Percentiles rank a stretch among this genome's conserved stretches.
Evolutionary conservation across 129 eudicot species (phyloP).

Genomic region (Gnaphalium uliginosum): DNA sequence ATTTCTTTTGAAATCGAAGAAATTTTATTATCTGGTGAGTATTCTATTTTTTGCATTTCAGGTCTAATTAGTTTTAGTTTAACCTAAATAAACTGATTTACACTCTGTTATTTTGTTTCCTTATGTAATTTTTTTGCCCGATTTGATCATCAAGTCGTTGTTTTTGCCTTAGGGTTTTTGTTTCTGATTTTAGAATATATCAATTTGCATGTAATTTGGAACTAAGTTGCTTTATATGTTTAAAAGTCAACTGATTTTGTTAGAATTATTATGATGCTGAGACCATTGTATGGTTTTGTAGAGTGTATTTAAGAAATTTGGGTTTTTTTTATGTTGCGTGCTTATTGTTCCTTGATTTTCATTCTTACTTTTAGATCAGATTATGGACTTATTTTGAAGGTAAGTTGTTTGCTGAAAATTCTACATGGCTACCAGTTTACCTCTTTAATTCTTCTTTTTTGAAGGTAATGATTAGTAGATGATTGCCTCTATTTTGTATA

Average conservation of each 20-base stretch:
- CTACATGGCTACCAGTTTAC: no score
- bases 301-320: conserved; percentile 7
- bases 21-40: conserved; percentile 26
- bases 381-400: background rate
- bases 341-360: conserved; percentile 4
- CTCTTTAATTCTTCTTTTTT: no score
- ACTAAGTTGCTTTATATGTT: conserved; percentile 5
- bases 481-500: background rate
- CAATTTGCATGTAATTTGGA: background rate
- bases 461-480: background rate
- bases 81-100: background rate
- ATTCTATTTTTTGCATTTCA: background rate
- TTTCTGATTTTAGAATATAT: background rate
- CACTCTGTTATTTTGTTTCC: background rate
- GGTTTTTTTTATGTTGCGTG: conserved; percentile 7
- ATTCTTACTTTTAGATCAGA: background rate
- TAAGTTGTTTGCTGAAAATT: background rate
- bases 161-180: background rate
- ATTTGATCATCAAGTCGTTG: conserved; percentile 2
- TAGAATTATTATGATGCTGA: background rate
- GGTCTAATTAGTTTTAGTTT: background rate
- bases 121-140: background rate
- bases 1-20: background rate
- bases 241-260: conserved; percentile 25
- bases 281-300: conserved; percentile 17